Evolutionary conservation across 768 basidiomycete genomes (phyloP).

Genomic region (Mycena crocata): DNA sequence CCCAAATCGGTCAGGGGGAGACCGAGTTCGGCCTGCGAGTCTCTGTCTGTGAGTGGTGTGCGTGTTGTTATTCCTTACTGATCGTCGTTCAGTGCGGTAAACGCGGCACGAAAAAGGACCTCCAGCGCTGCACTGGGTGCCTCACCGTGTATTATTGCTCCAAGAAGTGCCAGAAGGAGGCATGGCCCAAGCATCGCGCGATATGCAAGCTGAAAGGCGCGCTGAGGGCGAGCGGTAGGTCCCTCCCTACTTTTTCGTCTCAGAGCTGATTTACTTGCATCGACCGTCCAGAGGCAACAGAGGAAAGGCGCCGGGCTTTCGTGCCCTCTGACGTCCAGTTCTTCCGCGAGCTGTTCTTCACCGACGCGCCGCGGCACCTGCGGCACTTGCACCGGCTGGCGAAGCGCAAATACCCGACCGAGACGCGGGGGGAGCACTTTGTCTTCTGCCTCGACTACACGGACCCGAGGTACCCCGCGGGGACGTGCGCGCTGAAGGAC

Average conservation of each 20-base stretch:
- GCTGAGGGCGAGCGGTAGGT: neutral
- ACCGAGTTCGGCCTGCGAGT: neutral
- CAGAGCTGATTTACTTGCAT: neutral
- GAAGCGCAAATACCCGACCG: constrained; percentile 5
- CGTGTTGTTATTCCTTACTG: neutral
- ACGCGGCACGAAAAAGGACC: neutral
- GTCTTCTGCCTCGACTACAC: constrained; percentile 28
- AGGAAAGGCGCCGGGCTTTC: neutral
- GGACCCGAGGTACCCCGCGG: constrained; percentile 21
- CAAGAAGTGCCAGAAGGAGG: constrained; percentile 17
- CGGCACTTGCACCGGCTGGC: constrained; percentile 12
- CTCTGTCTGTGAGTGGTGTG: neutral
- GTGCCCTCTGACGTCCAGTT: constrained; percentile 9
- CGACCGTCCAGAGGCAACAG: neutral
- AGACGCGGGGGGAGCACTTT: constrained; percentile 19
- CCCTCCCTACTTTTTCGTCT: too few species aligned
- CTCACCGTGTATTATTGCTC: constrained; percentile 25
- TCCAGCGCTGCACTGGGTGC: constrained; percentile 14
- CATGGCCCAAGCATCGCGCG: constrained; percentile 10
- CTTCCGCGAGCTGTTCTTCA: constrained; percentile 8
- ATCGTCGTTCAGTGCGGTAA: constrained; percentile 11
- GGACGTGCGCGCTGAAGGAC: constrained; percentile 28
- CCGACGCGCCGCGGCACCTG: constrained; percentile 12
- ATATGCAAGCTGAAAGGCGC: constrained; percentile 23
- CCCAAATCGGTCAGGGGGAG: constrained; percentile 1